Base-by-base conservation (phyloP, 2,329 filamentous ascomycete genomes). In the Venturia effusa region DNA sequence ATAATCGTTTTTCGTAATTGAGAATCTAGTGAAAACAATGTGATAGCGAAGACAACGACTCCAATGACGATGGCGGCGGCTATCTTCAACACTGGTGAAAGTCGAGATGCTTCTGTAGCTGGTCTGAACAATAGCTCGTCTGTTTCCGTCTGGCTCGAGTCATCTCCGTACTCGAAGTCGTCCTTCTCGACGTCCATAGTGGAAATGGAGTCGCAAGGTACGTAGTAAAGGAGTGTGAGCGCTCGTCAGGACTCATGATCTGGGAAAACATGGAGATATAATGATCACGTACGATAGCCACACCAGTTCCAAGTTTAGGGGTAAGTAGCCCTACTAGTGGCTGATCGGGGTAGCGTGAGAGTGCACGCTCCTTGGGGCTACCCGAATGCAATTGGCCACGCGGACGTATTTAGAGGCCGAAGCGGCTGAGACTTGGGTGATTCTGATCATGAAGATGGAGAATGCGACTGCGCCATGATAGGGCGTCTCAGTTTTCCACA, bases 251-350 rank as follows among this genome's bases (percentile, higher is more conserved):
- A 34, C 30, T 57, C 34, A 57, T 34, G 7, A n/a, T 57, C 1
- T 11, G 51, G 51, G 51, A 11, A 15, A 5, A 57, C 51, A 34
- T 57, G 51, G 51, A 57, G 27, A 4, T 57, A n/a, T 34, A 34
- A 57, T 57, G n/a, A 57, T 57, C n/a, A 34, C n/a, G n/a, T n/a
- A 34, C 15, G 27, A 32, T 57, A 24, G 51, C 19, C 27, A 15
- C 15, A 57, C 15, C 51, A 17, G 51, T 57, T 57, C 51, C 51
- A 57, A 37, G 51, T 57, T 57, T 57, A 57, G 51, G 51, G 51
- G 51, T n/a, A n/a, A n/a, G n/a, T 57, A 57, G 51, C 51, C 51
- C 51, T 57, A 34, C 51, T 57, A 57, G 51, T 37, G 51, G 51
- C 51, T 57, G 51, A 57, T 57, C 51, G 10, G 7, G 51, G 30